Evolutionary conservation across 768 basidiomycete genomes (phyloP), one percentile per base, ranked within the genome.

Genomic region (Scleroderma bovista): DNA sequence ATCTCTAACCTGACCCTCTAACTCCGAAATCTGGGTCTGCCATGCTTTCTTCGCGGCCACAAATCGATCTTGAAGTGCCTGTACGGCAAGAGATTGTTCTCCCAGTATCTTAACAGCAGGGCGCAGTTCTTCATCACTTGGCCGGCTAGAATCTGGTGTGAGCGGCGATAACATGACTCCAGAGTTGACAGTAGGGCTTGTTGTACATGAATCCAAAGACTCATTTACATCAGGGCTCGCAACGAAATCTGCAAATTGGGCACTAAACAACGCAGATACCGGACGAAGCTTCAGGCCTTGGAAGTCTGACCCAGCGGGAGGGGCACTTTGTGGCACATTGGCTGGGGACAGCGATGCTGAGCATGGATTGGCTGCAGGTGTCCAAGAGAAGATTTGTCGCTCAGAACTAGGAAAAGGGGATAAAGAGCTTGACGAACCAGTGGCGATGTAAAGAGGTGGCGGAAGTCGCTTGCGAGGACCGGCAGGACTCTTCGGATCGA

Each of bases 11-110:
- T 86, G 84, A 12, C 78, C 77, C 60, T 86, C 86, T 45, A 91
- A 69, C 59, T 89, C 88, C 82, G 77, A 81, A 45, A 88, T 76
- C 51, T 86, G 82, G 50, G 73, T 77, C 58, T 87, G 84, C 83
- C 84, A 88, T 19, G 76, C 77, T 55, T 76, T 75, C 47, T 83
- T 80, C 22, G 81, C 67, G 9, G 72, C 69, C 33, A 68, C 59
- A 33, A 88, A 69, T 61, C 87, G 80, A 29, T 86, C 79, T 58
- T 82, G 85, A 32, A 87, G 65, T 17, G 73, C 68, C 51, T 73
- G 72, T 34, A 86, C 71, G 26, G 76, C 64, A 20, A 72, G 56
- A 40, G 73, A 62, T 32, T 76, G 76, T 48, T 78, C 74, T 34
- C 72, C 73, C 0, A 65, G 57, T 6, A 57, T 52, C 29, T 63